Evolutionary conservation across 805 yeast species (phyloP), one percentile per base, ranked within the genome.

Genomic region (Saccharomycopsis selenospora): DNA sequence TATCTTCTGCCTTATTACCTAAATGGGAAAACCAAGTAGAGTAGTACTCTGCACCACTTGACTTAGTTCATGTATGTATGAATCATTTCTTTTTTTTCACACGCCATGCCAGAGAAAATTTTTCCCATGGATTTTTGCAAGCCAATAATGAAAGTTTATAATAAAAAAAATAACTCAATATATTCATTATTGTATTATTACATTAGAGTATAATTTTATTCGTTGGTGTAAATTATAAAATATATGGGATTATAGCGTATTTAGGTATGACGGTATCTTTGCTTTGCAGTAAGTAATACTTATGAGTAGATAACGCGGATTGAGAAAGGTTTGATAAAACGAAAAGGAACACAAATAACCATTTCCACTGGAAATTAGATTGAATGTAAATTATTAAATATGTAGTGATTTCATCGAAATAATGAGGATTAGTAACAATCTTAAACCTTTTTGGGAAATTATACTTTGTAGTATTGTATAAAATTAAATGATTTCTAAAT

Each of bases 361-460:
- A 46, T 4, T 20, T 36, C 17, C n/a, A 28, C 4, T 46, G 40
- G 17, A 33, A 28, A 40, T 36, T 42, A 38, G 20, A 42, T 3
- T 3, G 36, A n/a, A 24, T 23, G 3, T 3, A 7, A 13, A 30
- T 14, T 36, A 17, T 36, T 11, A 25, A 25, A 56, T 85, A 85
- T 2, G 85, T 71, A 29, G 73, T 24, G 4, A 80, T 65, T 58
- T 85, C 95, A 60, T 82, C 82, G 17, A 79, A 65, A 56, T 84
- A 85, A 61, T 85, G 95, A 0, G 91, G 83, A 55, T 82, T 76
- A 14, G 78, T 67, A 1, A 75, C 67, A n/a, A 60, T 61, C 40
- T 61, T 61, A 59, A 82, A 82, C 29, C 64, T 60, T 2, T 57
- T 60, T 2, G 95, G 93, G 23, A 71, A 56, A 1, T 77, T 68